These are phyloP conservation scores for Xylaria sp. DNA, from an alignment of 2,329 filamentous ascomycete genomes.

Conservation along the genomic window DNA sequence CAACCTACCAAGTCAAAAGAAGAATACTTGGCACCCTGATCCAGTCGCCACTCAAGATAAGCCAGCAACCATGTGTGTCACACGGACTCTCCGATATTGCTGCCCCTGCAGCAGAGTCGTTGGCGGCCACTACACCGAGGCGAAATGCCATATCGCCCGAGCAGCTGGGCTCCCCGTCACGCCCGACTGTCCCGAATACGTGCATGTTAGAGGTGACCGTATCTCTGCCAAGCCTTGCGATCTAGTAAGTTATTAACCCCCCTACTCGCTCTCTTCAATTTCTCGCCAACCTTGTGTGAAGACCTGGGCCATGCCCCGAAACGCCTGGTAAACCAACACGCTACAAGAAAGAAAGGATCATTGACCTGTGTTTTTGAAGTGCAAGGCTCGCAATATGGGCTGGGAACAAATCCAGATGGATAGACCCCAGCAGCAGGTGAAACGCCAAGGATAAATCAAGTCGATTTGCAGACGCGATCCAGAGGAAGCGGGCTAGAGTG, in stretches of 20 bases:
- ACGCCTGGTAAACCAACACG: not conserved
- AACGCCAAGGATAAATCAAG: not conserved
- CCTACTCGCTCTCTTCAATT: not conserved
- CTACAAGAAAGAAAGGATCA: not conserved
- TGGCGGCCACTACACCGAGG: not conserved
- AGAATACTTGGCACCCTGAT: not conserved
- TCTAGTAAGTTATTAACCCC: not conserved
- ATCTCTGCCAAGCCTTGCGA: not conserved
- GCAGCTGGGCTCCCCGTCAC: not conserved
- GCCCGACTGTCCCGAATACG: not conserved
- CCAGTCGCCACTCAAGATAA: not conserved
- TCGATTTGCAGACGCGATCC: not conserved
- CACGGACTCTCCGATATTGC: not conserved
- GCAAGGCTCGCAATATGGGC: not conserved
- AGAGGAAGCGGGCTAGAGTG: not conserved
- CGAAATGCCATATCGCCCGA: not conserved
- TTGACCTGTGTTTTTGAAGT: not conserved
- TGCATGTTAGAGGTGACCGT: not conserved
- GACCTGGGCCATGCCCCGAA: not conserved
- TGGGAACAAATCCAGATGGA: not conserved
- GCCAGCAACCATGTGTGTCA: not conserved
- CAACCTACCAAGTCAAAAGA: not conserved
- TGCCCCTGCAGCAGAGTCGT: not conserved
- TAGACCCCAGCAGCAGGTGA: not conserved
- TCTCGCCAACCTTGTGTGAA: not conserved